phyloP scores from a whole-genome alignment of 2,329 filamentous ascomycete species.

The Venturia carpophila region DNA sequence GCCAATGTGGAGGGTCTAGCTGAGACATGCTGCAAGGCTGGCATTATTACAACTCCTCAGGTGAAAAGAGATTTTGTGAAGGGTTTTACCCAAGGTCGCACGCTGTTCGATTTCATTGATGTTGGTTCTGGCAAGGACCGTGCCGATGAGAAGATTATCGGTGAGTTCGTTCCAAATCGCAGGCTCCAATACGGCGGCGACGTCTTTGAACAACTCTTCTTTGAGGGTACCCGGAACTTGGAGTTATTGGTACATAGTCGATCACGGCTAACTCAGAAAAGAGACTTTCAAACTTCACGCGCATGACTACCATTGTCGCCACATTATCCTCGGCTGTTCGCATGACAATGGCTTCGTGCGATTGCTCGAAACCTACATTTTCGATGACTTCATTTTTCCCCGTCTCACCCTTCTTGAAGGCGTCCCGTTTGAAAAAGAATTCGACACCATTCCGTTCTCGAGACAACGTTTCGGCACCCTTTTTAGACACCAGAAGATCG shows the following conservation, averaged over 20 bases:
- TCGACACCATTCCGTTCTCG: conserved; percentile 40
- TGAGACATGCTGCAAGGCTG: conserved; percentile 40
- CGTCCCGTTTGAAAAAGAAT: conserved; percentile 47
- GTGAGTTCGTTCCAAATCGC: conserved; percentile 27
- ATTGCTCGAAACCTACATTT: conserved; percentile 43
- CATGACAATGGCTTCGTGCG: conserved; percentile 49
- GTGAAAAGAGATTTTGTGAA: conserved; percentile 45
- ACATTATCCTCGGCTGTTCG: conserved; percentile 53
- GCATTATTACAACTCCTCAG: conserved; percentile 36
- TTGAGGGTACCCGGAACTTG: background rate
- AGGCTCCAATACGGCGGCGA: background rate
- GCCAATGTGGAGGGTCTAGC: conserved; percentile 45
- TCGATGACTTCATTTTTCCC: conserved; percentile 37
- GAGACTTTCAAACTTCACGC: conserved; percentile 49
- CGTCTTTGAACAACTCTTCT: background rate
- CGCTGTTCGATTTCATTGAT: conserved; percentile 45
- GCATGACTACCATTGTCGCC: conserved; percentile 52
- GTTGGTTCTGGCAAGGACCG: conserved; percentile 38
- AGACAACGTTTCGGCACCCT: conserved; percentile 44
- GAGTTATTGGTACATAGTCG: conserved; percentile 15
- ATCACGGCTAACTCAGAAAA: conserved; percentile 24
- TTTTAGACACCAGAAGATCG: conserved; percentile 36
- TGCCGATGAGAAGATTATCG: conserved; percentile 42
- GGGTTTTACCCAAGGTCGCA: conserved; percentile 47
- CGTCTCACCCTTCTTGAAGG: conserved; percentile 51